Percentiles rank a stretch among this genome's conserved stretches.
phyloP scores from a whole-genome alignment of 371 early-diverging fungal species.

The Mucor sp. region DNA sequence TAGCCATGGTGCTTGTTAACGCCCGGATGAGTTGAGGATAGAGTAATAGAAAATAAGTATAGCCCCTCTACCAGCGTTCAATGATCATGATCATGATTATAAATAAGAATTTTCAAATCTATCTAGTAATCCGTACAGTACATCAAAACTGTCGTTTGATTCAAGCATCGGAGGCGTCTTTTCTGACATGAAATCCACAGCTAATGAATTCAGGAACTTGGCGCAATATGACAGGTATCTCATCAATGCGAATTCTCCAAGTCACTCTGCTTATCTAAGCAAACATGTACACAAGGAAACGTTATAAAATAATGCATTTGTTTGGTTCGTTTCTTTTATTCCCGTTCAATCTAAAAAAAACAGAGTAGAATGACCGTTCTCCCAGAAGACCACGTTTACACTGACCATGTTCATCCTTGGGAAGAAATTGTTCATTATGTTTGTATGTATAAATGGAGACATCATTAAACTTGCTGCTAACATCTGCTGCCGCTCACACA shows the following conservation, averaged over 20 bases:
- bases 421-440: conserved; percentile 40
- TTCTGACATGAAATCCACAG: no score
- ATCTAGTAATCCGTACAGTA: no score
- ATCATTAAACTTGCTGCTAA: not conserved
- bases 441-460: conserved; percentile 20
- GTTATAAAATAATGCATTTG: not conserved
- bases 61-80: no score
- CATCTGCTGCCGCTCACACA: not conserved
- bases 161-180: no score
- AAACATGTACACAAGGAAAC: not conserved
- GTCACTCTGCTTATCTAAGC: not conserved
- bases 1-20: no score
- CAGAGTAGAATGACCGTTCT: not conserved
- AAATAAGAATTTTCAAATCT: no score
- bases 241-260: not conserved
- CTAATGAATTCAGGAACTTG: no score
- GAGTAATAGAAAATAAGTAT: no score
- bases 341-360: not conserved
- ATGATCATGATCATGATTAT: no score
- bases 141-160: no score
- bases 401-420: conserved; percentile 41
- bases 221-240: not conserved
- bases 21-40: no score
- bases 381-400: conserved; percentile 6
- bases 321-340: not conserved